Evolutionary conservation across 345 rosid genomes (phyloP).

Genomic region (Hibiscus tridactylites): DNA sequence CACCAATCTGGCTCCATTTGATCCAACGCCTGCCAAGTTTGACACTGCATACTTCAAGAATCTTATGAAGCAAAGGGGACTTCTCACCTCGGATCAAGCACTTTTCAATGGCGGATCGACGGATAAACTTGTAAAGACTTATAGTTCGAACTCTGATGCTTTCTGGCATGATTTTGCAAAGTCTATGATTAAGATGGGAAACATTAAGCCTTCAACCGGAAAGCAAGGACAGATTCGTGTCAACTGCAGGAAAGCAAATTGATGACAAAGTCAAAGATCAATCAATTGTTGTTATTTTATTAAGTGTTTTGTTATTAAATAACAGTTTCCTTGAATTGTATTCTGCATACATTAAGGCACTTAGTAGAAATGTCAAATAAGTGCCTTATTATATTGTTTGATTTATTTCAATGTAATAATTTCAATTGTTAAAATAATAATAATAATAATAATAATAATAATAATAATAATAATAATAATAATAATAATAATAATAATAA

Average conservation of each 20-base stretch:
- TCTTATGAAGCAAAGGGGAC: constrained; percentile 31
- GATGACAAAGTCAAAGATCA: not conserved
- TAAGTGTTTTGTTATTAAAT: not conserved
- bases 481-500: too few relatives aligned
- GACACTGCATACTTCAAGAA: constrained; percentile 45
- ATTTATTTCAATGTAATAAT: not conserved
- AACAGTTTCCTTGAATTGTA: not conserved
- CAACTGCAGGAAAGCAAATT: constrained; percentile 23
- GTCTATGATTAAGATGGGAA: constrained; percentile 32
- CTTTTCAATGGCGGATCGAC: constrained; percentile 47
- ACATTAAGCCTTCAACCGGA: constrained; percentile 26
- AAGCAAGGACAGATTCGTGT: constrained; percentile 23
- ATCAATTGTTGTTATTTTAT: too few relatives aligned
- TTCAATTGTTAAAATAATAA: too few relatives aligned
- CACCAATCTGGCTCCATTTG: constrained; percentile 30
- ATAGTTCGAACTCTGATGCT: constrained; percentile 16
- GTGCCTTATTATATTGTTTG: not conserved
- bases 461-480: too few relatives aligned
- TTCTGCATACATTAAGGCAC: not conserved
- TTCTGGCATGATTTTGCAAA: constrained; percentile 36
- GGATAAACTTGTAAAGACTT: constrained; percentile 30
- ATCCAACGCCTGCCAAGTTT: constrained; percentile 24
- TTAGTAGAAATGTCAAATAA: not conserved
- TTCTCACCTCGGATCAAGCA: constrained; percentile 48
- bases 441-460: too few relatives aligned